Percentiles rank a stretch among this genome's conserved stretches.
Evolutionary conservation across 2,329 filamentous ascomycete species (phyloP).

Genomic region (Ilyonectria robusta): DNA sequence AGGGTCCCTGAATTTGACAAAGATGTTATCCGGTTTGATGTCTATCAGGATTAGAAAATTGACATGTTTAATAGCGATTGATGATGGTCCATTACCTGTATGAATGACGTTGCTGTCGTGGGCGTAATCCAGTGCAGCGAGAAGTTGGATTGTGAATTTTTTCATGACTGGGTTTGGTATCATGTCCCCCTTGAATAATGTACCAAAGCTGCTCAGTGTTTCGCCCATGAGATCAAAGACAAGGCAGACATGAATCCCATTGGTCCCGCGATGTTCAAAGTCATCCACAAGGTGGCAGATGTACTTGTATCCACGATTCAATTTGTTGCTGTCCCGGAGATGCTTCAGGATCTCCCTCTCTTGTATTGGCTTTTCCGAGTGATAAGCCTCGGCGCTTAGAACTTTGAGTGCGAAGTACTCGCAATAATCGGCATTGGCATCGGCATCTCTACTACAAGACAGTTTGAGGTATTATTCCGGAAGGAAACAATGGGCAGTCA

Average conservation of each 20-base stretch:
- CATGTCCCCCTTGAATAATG: constrained; percentile 27
- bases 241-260: constrained; percentile 50
- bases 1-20: constrained; percentile 39
- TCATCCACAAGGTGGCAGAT: constrained; percentile 39
- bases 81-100: no score
- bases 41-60: constrained; percentile 23
- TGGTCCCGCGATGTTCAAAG: constrained; percentile 49
- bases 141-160: constrained; percentile 35
- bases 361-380: constrained; percentile 27
- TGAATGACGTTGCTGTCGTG: constrained; percentile 42
- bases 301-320: constrained; percentile 9
- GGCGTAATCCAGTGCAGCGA: constrained; percentile 38
- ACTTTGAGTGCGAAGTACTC: constrained; percentile 48
- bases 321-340: constrained; percentile 29
- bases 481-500: not conserved
- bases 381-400: constrained; percentile 39
- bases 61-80: no score
- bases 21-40: constrained; percentile 43
- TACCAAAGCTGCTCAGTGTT: constrained; percentile 38
- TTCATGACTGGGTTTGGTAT: constrained; percentile 36
- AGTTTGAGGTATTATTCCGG: no score
- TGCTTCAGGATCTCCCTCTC: constrained; percentile 38
- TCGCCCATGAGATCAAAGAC: constrained; percentile 50
- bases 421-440: no score
- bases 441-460: no score